Conservation (phyloP, 2,329 filamentous ascomycete species). For the Diplodia sapinea region DNA sequence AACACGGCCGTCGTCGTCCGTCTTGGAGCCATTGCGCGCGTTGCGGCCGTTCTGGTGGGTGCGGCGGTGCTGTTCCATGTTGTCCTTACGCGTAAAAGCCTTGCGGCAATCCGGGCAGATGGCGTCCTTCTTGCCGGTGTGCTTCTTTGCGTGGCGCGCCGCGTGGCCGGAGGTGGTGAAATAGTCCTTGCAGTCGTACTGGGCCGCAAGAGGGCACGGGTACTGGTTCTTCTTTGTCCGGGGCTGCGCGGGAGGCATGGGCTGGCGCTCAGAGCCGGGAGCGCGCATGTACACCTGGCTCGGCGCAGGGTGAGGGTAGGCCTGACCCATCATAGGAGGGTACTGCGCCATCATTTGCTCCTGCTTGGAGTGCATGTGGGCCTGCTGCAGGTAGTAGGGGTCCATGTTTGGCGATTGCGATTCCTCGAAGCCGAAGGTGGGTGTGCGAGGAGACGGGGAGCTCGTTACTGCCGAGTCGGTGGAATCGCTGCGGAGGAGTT, state of each 20-base stretch:
- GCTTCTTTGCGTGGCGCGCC: slow-evolving; percentile 84
- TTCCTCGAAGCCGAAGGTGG: slow-evolving; percentile 44
- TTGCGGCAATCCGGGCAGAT: slow-evolving; percentile 74
- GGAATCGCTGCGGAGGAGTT: slow-evolving; percentile 54
- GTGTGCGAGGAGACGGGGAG: slow-evolving; percentile 56
- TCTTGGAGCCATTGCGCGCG: slow-evolving; percentile 39
- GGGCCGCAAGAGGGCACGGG: slow-evolving; percentile 74
- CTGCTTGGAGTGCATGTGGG: background rate
- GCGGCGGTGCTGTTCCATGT: slow-evolving; percentile 85
- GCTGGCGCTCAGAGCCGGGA: slow-evolving; percentile 43
- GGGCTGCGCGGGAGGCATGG: slow-evolving; percentile 53
- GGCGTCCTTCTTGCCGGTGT: slow-evolving; percentile 80
- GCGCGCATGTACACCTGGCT: slow-evolving; percentile 14
- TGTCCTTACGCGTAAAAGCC: slow-evolving; percentile 81
- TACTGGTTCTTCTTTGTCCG: slow-evolving; percentile 69
- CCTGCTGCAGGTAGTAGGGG: background rate
- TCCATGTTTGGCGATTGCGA: background rate
- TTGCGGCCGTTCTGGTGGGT: slow-evolving; percentile 68
- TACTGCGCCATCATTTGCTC: background rate
- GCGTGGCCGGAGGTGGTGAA: slow-evolving; percentile 86
- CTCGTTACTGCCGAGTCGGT: slow-evolving; percentile 52
- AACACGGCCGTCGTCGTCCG: slow-evolving; percentile 41
- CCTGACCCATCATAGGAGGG: slow-evolving; percentile 23
- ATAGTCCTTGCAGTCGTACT: slow-evolving; percentile 74
- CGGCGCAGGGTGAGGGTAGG: slow-evolving; percentile 30